phyloP scores from a whole-genome alignment of 2,329 filamentous ascomycete genomes.

The Ustulina deusta region DNA sequence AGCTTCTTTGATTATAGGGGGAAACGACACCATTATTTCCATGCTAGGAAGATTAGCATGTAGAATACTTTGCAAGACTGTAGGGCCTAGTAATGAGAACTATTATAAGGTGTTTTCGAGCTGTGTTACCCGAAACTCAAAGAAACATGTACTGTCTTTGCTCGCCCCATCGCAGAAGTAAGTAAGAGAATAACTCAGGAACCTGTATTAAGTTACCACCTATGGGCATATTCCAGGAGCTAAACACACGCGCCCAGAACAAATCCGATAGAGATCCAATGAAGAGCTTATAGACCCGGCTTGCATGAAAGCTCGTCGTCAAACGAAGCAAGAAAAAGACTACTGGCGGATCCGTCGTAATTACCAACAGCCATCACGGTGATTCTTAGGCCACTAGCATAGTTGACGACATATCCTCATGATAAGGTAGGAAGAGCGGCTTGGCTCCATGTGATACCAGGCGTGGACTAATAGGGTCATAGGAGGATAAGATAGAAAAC shows the following conservation, averaged over 20 bases:
- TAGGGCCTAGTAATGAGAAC: background rate
- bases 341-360: background rate
- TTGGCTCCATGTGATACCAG: background rate
- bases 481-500: background rate
- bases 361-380: background rate
- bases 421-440: background rate
- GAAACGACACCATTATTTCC: too few species aligned
- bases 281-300: background rate
- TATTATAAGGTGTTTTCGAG: background rate
- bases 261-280: too few species aligned
- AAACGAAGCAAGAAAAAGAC: background rate
- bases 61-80: too few species aligned
- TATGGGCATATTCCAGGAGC: background rate
- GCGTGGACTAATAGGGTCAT: too few species aligned
- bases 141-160: background rate
- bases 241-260: background rate
- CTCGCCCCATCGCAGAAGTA: background rate
- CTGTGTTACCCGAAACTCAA: background rate
- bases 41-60: too few species aligned
- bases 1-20: too few species aligned
- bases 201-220: background rate
- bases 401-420: background rate
- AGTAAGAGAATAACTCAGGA: background rate
- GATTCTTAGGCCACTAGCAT: background rate
- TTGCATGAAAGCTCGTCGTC: background rate